These are phyloP conservation scores for Aegilops speltoides DNA, from an alignment of 176 grass and related monocot species.

Conservation along the genomic window DNA sequence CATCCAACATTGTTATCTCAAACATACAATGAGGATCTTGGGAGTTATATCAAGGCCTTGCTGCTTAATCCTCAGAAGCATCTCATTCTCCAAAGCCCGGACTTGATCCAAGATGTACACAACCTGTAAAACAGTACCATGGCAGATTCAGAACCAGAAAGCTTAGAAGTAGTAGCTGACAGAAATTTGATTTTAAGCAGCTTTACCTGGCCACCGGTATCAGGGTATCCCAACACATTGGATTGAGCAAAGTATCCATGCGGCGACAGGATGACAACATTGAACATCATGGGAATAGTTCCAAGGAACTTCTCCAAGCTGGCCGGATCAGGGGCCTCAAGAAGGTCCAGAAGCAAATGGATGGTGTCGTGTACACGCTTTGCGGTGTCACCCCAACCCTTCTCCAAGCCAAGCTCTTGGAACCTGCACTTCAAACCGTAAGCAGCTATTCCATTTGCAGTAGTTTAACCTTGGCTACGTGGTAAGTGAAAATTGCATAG, in stretches of 20 bases:
- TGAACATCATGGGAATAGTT: conserved; percentile 92
- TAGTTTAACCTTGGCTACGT: not conserved
- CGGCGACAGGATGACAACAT: conserved; percentile 95
- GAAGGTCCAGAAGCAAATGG: conserved; percentile 90
- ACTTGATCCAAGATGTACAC: conserved; percentile 99
- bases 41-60: conserved; percentile 96
- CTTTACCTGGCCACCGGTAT: conserved; percentile 91
- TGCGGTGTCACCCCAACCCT: conserved; percentile 92
- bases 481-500: not conserved
- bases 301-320: conserved; percentile 97
- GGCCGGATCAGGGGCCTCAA: conserved; percentile 93
- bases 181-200: not conserved
- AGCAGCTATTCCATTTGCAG: not conserved
- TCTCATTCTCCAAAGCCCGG: conserved; percentile 91
- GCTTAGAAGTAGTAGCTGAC: not conserved
- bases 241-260: conserved; percentile 98
- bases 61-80: conserved; percentile 99
- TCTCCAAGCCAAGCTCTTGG: conserved; percentile 92
- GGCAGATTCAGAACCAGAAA: conserved; percentile 23
- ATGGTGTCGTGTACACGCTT: conserved; percentile 65
- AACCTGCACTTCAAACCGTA: conserved; percentile 50
- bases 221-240: conserved; percentile 97
- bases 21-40: conserved; percentile 92
- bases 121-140: conserved; percentile 44
- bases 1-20: not conserved